Evolutionary conservation across 768 basidiomycete species (phyloP).

Genomic region (Collybia sp.): DNA sequence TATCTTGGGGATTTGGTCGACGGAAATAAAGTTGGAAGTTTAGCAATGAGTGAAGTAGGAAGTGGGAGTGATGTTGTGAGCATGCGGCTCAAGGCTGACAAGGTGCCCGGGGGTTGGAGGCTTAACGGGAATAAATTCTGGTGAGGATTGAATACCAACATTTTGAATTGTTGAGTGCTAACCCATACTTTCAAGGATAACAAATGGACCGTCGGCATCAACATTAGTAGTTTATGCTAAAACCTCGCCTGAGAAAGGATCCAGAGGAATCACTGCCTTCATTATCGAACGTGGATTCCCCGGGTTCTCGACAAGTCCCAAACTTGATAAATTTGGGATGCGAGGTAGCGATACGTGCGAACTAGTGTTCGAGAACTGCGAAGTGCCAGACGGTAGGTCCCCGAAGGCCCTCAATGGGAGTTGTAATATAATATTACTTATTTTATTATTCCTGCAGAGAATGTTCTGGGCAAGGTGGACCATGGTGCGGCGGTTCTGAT

Average conservation of each 20-base stretch:
- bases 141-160: constrained; percentile 35
- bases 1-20: constrained; percentile 79
- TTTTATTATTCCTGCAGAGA: constrained; percentile 29
- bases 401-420: not conserved
- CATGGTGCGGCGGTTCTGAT: constrained; percentile 85
- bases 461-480: constrained; percentile 77
- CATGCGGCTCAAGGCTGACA: constrained; percentile 82
- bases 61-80: constrained; percentile 95
- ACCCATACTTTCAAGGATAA: constrained; percentile 59
- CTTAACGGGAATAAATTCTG: constrained; percentile 94
- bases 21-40: constrained; percentile 80
- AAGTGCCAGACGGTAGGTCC: constrained; percentile 78
- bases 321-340: constrained; percentile 97
- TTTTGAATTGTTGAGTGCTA: not conserved
- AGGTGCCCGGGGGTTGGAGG: constrained; percentile 68
- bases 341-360: constrained; percentile 94
- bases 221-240: constrained; percentile 94
- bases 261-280: constrained; percentile 91
- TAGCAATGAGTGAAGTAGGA: constrained; percentile 94
- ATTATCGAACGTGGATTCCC: constrained; percentile 78
- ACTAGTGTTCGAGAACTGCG: constrained; percentile 85
- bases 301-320: constrained; percentile 87
- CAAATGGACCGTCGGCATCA: constrained; percentile 88
- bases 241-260: constrained; percentile 68
- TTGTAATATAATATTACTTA: not conserved